Base-by-base conservation (phyloP, 1,284 basidiomycete species). In the Calocybe gambosa region DNA sequence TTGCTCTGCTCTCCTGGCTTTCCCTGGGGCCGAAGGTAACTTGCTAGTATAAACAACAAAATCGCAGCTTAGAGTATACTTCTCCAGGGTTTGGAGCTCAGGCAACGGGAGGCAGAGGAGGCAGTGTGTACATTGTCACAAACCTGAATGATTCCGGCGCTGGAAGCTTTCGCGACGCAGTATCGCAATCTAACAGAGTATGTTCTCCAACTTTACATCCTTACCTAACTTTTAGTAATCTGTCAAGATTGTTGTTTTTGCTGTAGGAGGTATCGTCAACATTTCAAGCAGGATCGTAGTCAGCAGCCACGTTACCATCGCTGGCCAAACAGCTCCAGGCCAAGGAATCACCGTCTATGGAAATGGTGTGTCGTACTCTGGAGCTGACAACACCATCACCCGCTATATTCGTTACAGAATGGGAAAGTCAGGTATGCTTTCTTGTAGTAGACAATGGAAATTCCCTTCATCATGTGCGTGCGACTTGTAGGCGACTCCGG, bases 321-420 rank as follows among this genome's bases (percentile, higher is more conserved):
- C 62, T 31, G 62, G 63, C 1, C 62, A 66, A 45, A 66, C 63
- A n/a, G 63, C 64, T 16, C 62, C 62, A 23, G 62, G 62, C 9
- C 58, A 59, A 52, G 59, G 65, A 20, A 66, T 65, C 28, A 65
- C 64, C 20, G 58, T 66, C 41, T 65, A 63, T 42, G 62, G 62
- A n/a, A 64, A 65, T 45, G 63, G 60, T 25, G 39, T 64, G 36
- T 61, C 59, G 18, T 65, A 64, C 37, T 66, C 64, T 4, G 54
- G 46, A 18, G 64, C 62, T 13, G 46, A 57, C 46, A 62, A 67
- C 49, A 63, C 64, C 15, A 66, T 67, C 21, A 67, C 64, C 13
- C 59, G 64, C 4, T 66, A 66, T 40, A 65, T 67, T 31, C 61
- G 64, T 15, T 66, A 57, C 43, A 59, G 65, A 44, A 67, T 67